Percentiles rank a stretch among this genome's conserved stretches.
Evolutionary conservation across 2,329 filamentous ascomycete genomes (phyloP).

Genomic region (Microcyclosporella mali): DNA sequence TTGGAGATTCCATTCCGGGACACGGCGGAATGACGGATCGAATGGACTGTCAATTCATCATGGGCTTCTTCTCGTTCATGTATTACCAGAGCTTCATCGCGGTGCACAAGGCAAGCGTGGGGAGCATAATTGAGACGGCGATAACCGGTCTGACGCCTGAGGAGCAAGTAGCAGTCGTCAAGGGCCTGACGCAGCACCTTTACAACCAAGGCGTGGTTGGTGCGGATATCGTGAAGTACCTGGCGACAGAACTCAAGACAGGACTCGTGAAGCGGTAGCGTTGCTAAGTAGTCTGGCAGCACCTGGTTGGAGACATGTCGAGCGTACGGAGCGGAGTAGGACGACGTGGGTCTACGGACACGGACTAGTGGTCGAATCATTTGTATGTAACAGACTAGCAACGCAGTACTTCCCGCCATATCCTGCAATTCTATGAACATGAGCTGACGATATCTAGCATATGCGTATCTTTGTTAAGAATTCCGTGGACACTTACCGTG

Average conservation of each 20-base stretch:
- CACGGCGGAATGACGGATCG: constrained; percentile 97
- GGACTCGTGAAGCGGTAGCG: constrained; percentile 10
- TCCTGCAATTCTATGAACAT: too few relatives aligned
- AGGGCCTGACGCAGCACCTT: constrained; percentile 56
- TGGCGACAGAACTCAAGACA: constrained; percentile 25
- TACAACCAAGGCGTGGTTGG: constrained; percentile 57
- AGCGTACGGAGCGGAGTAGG: too few relatives aligned
- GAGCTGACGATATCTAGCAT: too few relatives aligned
- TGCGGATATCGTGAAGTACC: constrained; percentile 43
- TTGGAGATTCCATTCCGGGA: constrained; percentile 94
- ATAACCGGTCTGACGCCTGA: constrained; percentile 83
- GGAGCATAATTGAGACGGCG: constrained; percentile 80
- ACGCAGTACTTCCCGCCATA: too few relatives aligned
- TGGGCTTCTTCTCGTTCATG: constrained; percentile 97
- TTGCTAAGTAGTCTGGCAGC: neutral
- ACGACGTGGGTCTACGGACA: too few relatives aligned
- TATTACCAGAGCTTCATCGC: constrained; percentile 97
- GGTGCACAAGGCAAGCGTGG: constrained; percentile 75
- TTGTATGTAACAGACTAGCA: too few relatives aligned
- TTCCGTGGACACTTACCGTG: too few relatives aligned
- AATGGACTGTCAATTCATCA: constrained; percentile 99
- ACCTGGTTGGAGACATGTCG: neutral
- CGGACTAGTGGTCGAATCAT: too few relatives aligned
- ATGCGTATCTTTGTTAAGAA: too few relatives aligned
- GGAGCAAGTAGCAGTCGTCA: constrained; percentile 77